Evolutionary conservation across 345 rosid genomes (phyloP), one percentile per base, ranked within the genome.

Genomic region (Raphanus raphanistrum): DNA sequence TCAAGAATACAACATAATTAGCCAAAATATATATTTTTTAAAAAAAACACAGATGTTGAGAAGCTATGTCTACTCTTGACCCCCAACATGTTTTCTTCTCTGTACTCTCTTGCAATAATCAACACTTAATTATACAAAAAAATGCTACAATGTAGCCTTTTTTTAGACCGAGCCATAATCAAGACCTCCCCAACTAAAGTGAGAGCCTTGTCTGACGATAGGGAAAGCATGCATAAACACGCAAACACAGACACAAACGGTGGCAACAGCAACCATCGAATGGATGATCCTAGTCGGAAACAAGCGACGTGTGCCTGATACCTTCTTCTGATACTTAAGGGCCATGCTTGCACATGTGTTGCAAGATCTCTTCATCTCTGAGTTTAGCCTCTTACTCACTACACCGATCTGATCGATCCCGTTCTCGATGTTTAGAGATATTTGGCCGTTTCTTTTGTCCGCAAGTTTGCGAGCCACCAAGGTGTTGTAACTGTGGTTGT

Each of bases 161-260:
- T 10, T 12, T 29, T 88, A 93, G 50, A 73, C 84, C 12, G 95
- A 77, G 79, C 98, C 95, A 64, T 70, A 93, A 67, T 82, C 87
- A 77, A 93, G 63, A 65, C 80, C 83, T 74, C 90, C 90, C 98
- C 98, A 93, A 76, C 87, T 88, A 67, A 93, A 93, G 35, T 89
- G 98, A 38, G 88, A 84, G 36, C 80, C 84, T 36, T 69, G 70
- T 52, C 97, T 88, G 21, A 89, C 83, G 8, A 84, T 73, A 0
- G 96, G 96, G 21, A 83, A 80, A 4, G 91, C 92, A 6, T 95
- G 89, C 82, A 88, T 58, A 75, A 90, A 90, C 38, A 93, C 81
- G 76, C 98, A 93, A 21, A 93, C 98, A 31, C 98, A 93, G 57
- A 91, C 97, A 29, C 98, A 93, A 45, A 93, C 97, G 0, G 97